Conservation (phyloP, 345 rosid genomes). For the Gossypium mustelinum region DNA sequence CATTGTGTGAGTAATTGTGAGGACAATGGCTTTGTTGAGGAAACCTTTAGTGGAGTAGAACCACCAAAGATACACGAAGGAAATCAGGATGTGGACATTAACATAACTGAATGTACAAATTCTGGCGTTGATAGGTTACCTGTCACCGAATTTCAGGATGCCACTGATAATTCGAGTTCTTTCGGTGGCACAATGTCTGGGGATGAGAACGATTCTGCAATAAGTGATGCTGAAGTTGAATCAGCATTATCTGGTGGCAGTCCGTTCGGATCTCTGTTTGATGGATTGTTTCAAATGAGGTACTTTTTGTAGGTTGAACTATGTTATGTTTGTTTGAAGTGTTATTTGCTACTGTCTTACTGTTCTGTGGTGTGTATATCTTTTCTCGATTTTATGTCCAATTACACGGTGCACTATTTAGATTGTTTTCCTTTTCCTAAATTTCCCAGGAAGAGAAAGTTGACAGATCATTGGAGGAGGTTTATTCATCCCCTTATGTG, state of each 20-base stretch:
- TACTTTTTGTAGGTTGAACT: constrained; percentile 19
- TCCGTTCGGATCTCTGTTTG: constrained; percentile 16
- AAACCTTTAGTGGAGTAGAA: constrained; percentile 20
- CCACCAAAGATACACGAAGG: neutral
- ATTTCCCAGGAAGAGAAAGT: constrained; percentile 55
- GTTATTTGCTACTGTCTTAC: neutral
- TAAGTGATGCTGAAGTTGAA: constrained; percentile 68
- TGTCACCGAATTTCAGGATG: constrained; percentile 34
- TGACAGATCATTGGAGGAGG: constrained; percentile 78
- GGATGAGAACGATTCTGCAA: constrained; percentile 29
- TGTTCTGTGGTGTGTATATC: neutral
- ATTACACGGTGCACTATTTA: neutral
- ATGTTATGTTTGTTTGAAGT: neutral
- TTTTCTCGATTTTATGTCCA: neutral
- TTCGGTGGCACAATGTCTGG: constrained; percentile 56
- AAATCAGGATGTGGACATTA: constrained; percentile 41
- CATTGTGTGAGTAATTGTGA: constrained; percentile 16
- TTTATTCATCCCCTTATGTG: constrained; percentile 69
- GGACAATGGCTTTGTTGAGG: constrained; percentile 11
- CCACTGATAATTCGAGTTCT: constrained; percentile 71
- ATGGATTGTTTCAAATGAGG: constrained; percentile 39
- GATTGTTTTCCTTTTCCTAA: neutral
- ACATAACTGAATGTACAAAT: constrained; percentile 35
- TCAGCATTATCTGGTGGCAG: constrained; percentile 34
- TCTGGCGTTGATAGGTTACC: constrained; percentile 3